A percentile compares a stretch with the other conserved stretches of the same genome.
phyloP scores from a whole-genome alignment of 192 early-diverging fungal genomes.

The Bifiguratus adelaidae region DNA sequence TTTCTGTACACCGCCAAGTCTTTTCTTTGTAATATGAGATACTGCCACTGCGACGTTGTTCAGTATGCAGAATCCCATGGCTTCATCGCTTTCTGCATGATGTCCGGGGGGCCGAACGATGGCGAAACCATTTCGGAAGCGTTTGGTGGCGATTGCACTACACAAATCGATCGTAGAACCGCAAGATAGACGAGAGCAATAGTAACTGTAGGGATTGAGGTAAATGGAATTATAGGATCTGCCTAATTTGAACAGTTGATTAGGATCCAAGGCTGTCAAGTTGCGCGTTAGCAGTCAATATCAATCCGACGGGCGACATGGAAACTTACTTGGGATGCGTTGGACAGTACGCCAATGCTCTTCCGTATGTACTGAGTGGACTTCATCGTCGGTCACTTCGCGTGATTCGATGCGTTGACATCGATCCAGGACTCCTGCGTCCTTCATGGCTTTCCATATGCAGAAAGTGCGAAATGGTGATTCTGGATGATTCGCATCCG shows the following conservation, averaged over 20 bases:
- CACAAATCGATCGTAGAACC: conserved; percentile 68
- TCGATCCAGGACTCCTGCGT: conserved; percentile 27
- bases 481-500: conserved; percentile 62
- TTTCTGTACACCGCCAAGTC: conserved; percentile 26
- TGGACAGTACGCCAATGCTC: conserved; percentile 29
- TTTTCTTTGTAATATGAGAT: conserved; percentile 35
- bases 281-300: no score
- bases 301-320: neutral
- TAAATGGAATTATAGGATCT: conserved; percentile 56
- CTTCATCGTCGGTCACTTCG: conserved; percentile 35
- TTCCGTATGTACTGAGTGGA: conserved; percentile 39
- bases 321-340: conserved; percentile 26
- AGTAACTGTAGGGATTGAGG: conserved; percentile 48
- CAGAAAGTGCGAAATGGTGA: conserved; percentile 62
- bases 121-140: conserved; percentile 70
- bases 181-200: conserved; percentile 58
- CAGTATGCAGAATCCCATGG: conserved; percentile 83
- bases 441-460: conserved; percentile 44
- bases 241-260: conserved; percentile 29
- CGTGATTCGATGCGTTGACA: conserved; percentile 28
- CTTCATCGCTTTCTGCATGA: conserved; percentile 66
- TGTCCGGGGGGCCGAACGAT: conserved; percentile 91
- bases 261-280: conserved; percentile 31
- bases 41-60: conserved; percentile 89
- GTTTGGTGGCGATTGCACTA: conserved; percentile 49